Evolutionary conservation across 1,284 basidiomycete genomes (phyloP).

Genomic region (Papiliotrema laurentii): DNA sequence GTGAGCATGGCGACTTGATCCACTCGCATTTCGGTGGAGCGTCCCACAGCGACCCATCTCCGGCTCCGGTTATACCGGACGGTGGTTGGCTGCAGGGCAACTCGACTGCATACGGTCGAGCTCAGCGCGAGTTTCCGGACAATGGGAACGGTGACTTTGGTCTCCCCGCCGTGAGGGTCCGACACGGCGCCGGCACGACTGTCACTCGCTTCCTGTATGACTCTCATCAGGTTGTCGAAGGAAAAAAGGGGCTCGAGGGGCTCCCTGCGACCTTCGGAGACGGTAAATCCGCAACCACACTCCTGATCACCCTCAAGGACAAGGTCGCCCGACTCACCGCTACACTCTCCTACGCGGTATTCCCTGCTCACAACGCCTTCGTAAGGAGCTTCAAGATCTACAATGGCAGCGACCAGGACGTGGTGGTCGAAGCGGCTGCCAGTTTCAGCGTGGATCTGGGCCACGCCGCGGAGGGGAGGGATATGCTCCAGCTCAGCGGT

Average conservation of each 20-base stretch:
- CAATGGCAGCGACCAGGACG: conserved; percentile 13
- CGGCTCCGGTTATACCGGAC: not conserved
- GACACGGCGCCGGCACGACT: conserved; percentile 15
- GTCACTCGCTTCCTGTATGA: conserved; percentile 19
- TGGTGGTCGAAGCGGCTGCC: conserved; percentile 19
- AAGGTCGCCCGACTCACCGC: conserved; percentile 10
- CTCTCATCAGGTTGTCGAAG: conserved; percentile 13
- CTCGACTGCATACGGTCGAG: not conserved
- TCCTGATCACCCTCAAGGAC: conserved; percentile 24
- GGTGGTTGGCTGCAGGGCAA: conserved; percentile 3
- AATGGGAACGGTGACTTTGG: conserved; percentile 31
- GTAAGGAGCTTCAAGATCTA: conserved; percentile 13
- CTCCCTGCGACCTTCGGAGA: conserved; percentile 25
- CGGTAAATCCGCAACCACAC: conserved; percentile 14
- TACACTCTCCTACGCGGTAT: conserved; percentile 24
- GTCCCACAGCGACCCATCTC: not conserved
- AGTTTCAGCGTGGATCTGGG: conserved; percentile 24
- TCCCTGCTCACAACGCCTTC: conserved; percentile 15
- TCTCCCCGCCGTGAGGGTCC: conserved; percentile 24
- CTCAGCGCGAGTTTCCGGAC: conserved; percentile 26
- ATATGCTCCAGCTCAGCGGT: conserved; percentile 27
- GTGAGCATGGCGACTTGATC: conserved; percentile 15
- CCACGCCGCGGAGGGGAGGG: conserved; percentile 12
- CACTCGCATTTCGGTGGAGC: conserved; percentile 22
- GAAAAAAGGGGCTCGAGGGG: conserved; percentile 20